These are phyloP conservation scores for Trichoderma semiorbis DNA, from an alignment of 2,329 filamentous ascomycete genomes.

Conservation along the genomic window DNA sequence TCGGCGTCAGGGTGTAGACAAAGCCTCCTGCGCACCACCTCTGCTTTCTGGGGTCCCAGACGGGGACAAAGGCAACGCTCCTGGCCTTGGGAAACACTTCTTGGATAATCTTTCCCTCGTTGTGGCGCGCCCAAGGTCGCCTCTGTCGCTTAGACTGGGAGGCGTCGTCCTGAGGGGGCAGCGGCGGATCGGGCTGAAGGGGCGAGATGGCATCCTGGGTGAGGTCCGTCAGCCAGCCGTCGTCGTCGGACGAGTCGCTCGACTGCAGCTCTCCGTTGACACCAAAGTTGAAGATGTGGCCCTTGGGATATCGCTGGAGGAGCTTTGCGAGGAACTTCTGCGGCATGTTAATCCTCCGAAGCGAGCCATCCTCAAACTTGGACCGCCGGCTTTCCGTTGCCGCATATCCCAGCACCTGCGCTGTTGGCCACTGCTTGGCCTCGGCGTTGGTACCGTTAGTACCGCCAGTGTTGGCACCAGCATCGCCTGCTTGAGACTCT, in stretches of 20 bases:
- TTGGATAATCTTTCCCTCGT: conserved; percentile 29
- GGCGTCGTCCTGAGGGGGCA: neutral
- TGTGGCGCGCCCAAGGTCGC: conserved; percentile 19
- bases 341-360: conserved; percentile 28
- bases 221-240: conserved; percentile 15
- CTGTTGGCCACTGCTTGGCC: conserved; percentile 20
- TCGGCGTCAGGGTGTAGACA: conserved; percentile 44
- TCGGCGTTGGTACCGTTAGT: neutral
- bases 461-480: neutral
- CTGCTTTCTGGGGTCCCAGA: conserved; percentile 46
- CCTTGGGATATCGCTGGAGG: conserved; percentile 44
- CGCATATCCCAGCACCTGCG: conserved; percentile 39
- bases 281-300: conserved; percentile 46
- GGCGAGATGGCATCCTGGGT: neutral
- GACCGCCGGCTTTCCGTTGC: conserved; percentile 33
- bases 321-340: conserved; percentile 41
- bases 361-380: conserved; percentile 25
- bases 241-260: conserved; percentile 30
- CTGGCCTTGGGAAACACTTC: conserved; percentile 41
- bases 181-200: neutral
- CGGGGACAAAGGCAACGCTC: conserved; percentile 45
- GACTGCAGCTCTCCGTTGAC: conserved; percentile 35
- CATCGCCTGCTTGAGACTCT: neutral
- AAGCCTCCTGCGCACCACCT: conserved; percentile 50
- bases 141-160: conserved; percentile 1